Evolutionary conservation across 257 asterid genomes (phyloP), one percentile per base, ranked within the genome.

Genomic region (Ocimum tenuiflorum): DNA sequence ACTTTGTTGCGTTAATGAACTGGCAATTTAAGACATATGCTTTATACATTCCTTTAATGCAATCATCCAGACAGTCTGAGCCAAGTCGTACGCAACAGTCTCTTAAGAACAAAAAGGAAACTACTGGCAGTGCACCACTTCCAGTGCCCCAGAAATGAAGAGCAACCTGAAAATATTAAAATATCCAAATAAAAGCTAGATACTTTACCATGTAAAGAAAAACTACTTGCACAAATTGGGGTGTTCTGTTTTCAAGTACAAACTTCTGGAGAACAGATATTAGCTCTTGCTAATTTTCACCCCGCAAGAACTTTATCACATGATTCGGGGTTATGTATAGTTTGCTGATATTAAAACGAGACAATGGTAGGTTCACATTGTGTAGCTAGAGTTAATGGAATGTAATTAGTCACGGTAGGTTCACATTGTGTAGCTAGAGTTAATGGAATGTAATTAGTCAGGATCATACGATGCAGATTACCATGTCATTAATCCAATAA

Each of bases 61-160:
- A 90, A 62, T 88, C 95, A 19, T 88, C 96, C 27, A 83, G 76
- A 86, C 94, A 88, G 65, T 88, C 96, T 10, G 95, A 78, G 67
- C 91, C 90, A 46, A 94, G 87, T 27, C 86, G 82, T 45, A 88
- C 24, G 77, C 96, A 94, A 52, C 84, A 74, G 73, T 90, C 96
- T 70, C 95, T 85, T 66, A 94, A 56, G 82, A 94, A 90, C 51
- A 94, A 72, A 80, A 90, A 88, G 58, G 97, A 88, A 74, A 80
- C 96, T 70, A 88, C 88, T 24, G 99, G 95, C 55, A 90, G 86
- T 61, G 92, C 95, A 59, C 97, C 95, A 23, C 91, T 87, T 14
- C 95, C 96, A 0, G 96, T 90, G 65, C 97, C 97, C 96, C 96
- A 94, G 73, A 88, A 94, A 85, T 94, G 97, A 78, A 88, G 92